Evolutionary conservation across 768 basidiomycete species (phyloP).

Genomic region (Paxillus rubicundulus): DNA sequence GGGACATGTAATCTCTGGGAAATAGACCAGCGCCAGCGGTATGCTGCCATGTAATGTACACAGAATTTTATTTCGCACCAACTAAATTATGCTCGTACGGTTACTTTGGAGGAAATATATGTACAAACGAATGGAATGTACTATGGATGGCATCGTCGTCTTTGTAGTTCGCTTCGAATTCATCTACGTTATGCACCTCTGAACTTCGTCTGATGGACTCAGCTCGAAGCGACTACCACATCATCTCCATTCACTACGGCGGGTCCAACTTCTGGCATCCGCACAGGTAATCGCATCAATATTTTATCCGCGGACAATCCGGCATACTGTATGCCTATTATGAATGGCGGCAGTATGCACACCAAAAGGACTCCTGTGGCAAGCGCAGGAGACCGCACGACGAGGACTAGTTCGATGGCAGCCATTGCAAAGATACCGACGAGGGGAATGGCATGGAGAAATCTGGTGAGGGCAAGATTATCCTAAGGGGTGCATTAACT

Average conservation of each 20-base stretch:
- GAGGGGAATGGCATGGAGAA: constrained; percentile 26
- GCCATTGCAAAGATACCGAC: constrained; percentile 24
- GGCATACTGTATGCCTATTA: constrained; percentile 6
- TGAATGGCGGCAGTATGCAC: constrained; percentile 21
- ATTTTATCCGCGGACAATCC: constrained; percentile 6
- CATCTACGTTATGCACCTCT: background rate
- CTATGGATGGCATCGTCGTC: background rate
- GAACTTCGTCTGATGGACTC: background rate
- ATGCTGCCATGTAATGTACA: too few relatives aligned
- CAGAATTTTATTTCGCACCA: too few relatives aligned
- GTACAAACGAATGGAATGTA: constrained; percentile 8
- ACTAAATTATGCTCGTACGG: constrained; percentile 17
- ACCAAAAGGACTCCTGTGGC: constrained; percentile 17
- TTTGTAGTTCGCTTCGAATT: background rate
- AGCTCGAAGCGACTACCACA: background rate
- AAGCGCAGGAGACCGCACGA: constrained; percentile 21
- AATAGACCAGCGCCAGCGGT: background rate
- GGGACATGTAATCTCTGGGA: constrained; percentile 53
- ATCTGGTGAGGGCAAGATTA: constrained; percentile 8
- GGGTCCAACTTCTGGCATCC: background rate
- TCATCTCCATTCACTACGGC: background rate
- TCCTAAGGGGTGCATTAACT: constrained; percentile 7
- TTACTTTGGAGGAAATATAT: constrained; percentile 9
- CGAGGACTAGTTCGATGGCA: constrained; percentile 13
- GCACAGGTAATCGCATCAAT: constrained; percentile 8